phyloP scores from a whole-genome alignment of 768 basidiomycete species.

The Tremella mesenterica region DNA sequence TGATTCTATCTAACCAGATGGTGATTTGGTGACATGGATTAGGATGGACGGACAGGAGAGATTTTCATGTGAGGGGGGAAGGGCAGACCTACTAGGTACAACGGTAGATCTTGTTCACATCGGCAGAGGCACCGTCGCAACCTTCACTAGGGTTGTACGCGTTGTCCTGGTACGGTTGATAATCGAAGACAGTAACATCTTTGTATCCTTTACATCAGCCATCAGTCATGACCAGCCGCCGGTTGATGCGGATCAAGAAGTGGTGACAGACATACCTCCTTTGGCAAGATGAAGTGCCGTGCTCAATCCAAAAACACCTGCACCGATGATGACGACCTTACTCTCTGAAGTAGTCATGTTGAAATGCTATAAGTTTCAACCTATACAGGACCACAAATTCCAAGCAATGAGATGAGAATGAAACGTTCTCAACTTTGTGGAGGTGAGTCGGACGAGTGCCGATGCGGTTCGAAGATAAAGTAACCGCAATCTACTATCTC shows the following conservation, averaged over 20 bases:
- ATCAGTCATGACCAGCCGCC: neutral
- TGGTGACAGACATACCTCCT: neutral
- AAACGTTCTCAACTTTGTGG: too few species aligned
- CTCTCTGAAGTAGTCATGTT: conserved; percentile 8
- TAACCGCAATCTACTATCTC: too few species aligned
- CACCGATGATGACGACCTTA: conserved; percentile 13
- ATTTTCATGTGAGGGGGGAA: too few species aligned
- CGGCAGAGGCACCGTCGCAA: conserved; percentile 20
- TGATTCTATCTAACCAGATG: too few species aligned
- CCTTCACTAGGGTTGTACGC: conserved; percentile 20
- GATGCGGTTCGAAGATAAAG: too few species aligned
- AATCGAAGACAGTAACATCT: conserved; percentile 9
- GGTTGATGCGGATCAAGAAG: neutral
- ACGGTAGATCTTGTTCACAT: conserved; percentile 29
- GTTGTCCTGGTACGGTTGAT: conserved; percentile 19
- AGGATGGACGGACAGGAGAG: too few species aligned
- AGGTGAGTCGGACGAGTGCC: too few species aligned
- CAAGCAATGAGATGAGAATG: too few species aligned
- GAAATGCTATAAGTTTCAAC: neutral
- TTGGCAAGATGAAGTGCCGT: conserved; percentile 13
- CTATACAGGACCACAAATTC: neutral
- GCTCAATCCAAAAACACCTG: conserved; percentile 13
- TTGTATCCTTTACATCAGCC: conserved; percentile 7
- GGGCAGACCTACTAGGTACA: conserved; percentile 12
- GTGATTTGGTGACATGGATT: too few species aligned